These are phyloP conservation scores for Pharnaceum exiguum DNA, from an alignment of 148 eudicot genomes.

Conservation along the genomic window DNA sequence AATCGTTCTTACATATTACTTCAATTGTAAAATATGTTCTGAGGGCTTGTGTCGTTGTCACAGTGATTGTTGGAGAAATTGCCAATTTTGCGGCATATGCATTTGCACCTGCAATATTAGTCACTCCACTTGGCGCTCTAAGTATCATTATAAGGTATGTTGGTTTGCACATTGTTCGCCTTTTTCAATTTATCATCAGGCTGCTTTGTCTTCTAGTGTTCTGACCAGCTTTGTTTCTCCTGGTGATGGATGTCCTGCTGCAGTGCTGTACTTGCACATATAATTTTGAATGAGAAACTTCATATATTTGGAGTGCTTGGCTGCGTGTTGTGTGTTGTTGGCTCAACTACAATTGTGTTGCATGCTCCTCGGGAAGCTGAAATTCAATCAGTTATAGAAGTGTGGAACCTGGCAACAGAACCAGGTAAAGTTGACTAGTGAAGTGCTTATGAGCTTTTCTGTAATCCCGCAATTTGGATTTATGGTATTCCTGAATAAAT, in stretches of 20 bases:
- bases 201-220: background rate
- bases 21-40: conserved; percentile 7
- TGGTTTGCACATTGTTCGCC: background rate
- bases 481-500: background rate
- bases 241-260: conserved; percentile 26
- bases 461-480: background rate
- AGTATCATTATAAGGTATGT: conserved; percentile 75
- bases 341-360: conserved; percentile 73
- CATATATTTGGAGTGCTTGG: conserved; percentile 78
- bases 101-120: conserved; percentile 83
- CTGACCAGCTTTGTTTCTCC: conserved; percentile 9
- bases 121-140: conserved; percentile 87
- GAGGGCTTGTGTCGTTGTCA: conserved; percentile 19
- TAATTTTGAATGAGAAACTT: conserved; percentile 62
- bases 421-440: conserved; percentile 46
- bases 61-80: conserved; percentile 85
- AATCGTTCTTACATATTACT: background rate
- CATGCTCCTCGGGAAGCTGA: conserved; percentile 82
- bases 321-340: conserved; percentile 78
- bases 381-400: conserved; percentile 68
- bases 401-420: conserved; percentile 83
- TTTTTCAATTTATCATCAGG: background rate
- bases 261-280: conserved; percentile 79
- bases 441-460: background rate
- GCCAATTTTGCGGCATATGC: conserved; percentile 93